These are phyloP conservation scores for Paramecium caudatum DNA, from an alignment of 73 alveolate genomes.

Conservation along the genomic window DNA sequence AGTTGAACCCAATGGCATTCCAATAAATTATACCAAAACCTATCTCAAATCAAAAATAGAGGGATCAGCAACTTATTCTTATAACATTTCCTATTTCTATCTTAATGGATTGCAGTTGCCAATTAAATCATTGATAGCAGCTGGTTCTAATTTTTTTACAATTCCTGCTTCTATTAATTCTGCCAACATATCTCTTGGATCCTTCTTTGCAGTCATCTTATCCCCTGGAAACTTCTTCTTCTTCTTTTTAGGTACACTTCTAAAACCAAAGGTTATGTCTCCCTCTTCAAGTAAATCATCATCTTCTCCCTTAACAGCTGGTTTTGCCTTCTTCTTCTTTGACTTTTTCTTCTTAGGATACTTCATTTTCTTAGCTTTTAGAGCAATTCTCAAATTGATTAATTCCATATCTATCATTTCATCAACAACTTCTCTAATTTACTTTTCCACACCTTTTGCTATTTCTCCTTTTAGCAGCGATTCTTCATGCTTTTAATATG, in stretches of 20 bases:
- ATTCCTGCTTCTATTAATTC: conserved; percentile 78
- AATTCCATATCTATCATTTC: conserved; percentile 79
- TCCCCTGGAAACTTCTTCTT: conserved; percentile 77
- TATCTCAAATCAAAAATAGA: conserved; percentile 73
- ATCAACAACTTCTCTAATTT: conserved; percentile 71
- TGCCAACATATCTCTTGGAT: conserved; percentile 86
- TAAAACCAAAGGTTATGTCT: conserved; percentile 7
- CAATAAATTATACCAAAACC: conserved; percentile 63
- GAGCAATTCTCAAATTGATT: conserved; percentile 67
- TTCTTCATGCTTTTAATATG: conserved; percentile 59
- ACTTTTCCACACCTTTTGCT: conserved; percentile 71
- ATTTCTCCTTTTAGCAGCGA: conserved; percentile 49
- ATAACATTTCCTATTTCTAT: conserved; percentile 62
- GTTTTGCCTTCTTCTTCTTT: conserved; percentile 78
- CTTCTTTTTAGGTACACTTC: conserved; percentile 46
- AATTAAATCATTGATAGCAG: conserved; percentile 57
- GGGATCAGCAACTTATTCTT: conserved; percentile 77
- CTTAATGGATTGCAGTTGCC: conserved; percentile 73
- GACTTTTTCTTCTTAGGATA: conserved; percentile 80
- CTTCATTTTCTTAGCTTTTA: conserved; percentile 83
- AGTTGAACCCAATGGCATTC: conserved; percentile 76
- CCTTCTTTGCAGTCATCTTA: conserved; percentile 82
- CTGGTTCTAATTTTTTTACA: conserved; percentile 70
- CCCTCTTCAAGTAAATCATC: conserved; percentile 57
- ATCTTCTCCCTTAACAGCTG: conserved; percentile 55